Conservation (phyloP, 1,284 basidiomycete species). For the Sporisorium sorghi region DNA sequence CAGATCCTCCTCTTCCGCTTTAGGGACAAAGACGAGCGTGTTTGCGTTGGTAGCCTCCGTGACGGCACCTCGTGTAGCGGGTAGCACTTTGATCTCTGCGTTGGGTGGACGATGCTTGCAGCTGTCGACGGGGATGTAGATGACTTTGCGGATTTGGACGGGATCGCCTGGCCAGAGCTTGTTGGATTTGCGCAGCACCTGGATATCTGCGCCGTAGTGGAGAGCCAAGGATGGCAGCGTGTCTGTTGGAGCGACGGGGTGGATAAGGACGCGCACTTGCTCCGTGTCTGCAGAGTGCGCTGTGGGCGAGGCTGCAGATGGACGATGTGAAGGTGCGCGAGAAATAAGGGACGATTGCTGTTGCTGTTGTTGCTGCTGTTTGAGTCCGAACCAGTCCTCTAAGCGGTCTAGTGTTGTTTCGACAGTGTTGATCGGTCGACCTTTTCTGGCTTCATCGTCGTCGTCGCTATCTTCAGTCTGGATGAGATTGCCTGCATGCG, state of each 20-base stretch:
- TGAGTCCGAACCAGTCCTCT: constrained; percentile 63
- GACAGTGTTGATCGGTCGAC: constrained; percentile 26
- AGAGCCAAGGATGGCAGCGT: constrained; percentile 61
- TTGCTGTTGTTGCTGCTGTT: constrained; percentile 17
- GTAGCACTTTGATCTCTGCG: constrained; percentile 48
- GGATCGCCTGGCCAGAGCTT: constrained; percentile 67
- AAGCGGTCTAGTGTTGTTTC: constrained; percentile 55
- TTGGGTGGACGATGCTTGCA: constrained; percentile 59
- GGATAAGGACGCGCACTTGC: constrained; percentile 60
- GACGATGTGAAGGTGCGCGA: not conserved
- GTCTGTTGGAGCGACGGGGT: constrained; percentile 57
- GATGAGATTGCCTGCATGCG: constrained; percentile 5
- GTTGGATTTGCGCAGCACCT: constrained; percentile 61
- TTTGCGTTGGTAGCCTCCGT: not conserved
- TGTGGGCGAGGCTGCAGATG: constrained; percentile 1
- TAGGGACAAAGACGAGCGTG: constrained; percentile 42
- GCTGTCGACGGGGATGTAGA: constrained; percentile 64
- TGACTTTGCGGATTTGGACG: constrained; percentile 60
- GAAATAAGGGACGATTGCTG: constrained; percentile 3
- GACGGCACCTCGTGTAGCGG: constrained; percentile 22
- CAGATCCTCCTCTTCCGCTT: constrained; percentile 36
- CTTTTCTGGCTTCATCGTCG: constrained; percentile 24
- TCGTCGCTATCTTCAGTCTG: not conserved
- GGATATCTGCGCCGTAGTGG: constrained; percentile 65
- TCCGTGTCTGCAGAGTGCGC: constrained; percentile 2